These are phyloP conservation scores for Acacia acuminata DNA, from an alignment of 306 rosid species.

Conservation along the genomic window DNA sequence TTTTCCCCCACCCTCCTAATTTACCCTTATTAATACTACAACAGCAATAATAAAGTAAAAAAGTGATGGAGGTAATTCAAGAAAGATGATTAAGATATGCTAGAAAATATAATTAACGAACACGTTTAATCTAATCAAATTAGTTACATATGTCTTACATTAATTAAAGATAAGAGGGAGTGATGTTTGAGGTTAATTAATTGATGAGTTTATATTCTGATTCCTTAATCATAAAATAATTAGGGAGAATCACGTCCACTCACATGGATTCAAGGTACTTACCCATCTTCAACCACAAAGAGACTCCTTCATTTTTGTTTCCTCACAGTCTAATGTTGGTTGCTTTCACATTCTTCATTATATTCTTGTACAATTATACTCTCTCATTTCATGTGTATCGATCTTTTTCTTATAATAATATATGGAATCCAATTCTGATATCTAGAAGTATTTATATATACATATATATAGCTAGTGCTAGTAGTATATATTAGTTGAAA, in stretches of 20 bases:
- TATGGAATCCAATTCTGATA: background rate
- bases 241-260: background rate
- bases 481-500: background rate
- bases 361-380: background rate
- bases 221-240: background rate
- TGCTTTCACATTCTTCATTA: background rate
- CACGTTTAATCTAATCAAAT: too few relatives aligned
- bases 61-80: too few relatives aligned
- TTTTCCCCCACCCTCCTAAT: rapidly evolving
- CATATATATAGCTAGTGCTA: background rate
- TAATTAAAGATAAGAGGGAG: too few relatives aligned
- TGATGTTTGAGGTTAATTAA: background rate
- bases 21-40: too few relatives aligned
- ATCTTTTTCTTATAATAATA: background rate
- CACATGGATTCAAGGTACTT: background rate
- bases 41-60: too few relatives aligned
- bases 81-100: too few relatives aligned
- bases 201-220: background rate
- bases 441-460: background rate
- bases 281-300: background rate
- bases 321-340: background rate
- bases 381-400: background rate
- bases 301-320: background rate
- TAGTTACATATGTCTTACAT: too few relatives aligned
- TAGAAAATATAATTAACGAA: too few relatives aligned